These are phyloP conservation scores for Gracilaria domingensis DNA, from an alignment of 23 red algal genomes.

Conservation along the genomic window DNA sequence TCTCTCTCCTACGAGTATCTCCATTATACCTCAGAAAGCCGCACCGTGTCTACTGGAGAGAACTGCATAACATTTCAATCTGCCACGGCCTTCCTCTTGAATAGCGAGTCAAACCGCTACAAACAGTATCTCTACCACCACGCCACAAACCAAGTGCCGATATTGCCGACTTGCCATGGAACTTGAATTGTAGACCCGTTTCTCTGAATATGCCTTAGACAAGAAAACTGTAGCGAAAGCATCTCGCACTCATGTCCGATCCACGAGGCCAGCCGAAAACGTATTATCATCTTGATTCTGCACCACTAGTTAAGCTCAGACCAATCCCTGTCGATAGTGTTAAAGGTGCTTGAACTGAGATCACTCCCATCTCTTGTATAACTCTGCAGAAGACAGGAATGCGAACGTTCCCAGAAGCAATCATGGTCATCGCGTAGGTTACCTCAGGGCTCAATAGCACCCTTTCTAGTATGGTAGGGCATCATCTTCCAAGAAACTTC, in stretches of 20 bases:
- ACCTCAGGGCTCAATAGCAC: constrained; percentile 57
- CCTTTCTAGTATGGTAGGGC: constrained; percentile 37
- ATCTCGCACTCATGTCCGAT: constrained; percentile 71
- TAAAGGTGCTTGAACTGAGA: constrained; percentile 47
- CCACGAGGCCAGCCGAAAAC: constrained; percentile 31
- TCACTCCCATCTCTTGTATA: constrained; percentile 33
- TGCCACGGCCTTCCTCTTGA: constrained; percentile 15
- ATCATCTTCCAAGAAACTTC: not conserved
- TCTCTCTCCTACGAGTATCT: not conserved
- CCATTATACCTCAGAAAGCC: constrained; percentile 59
- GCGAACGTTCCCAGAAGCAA: constrained; percentile 43
- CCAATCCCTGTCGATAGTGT: constrained; percentile 7
- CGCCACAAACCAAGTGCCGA: constrained; percentile 48
- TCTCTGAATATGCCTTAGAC: constrained; percentile 34
- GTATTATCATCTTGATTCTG: constrained; percentile 3
- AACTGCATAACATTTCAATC: constrained; percentile 52
- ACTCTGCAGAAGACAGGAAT: constrained; percentile 21
- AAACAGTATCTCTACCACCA: constrained; percentile 48
- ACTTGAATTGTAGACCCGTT: constrained; percentile 55
- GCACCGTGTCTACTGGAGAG: constrained; percentile 63
- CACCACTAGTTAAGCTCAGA: not conserved
- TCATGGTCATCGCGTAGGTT: constrained; percentile 45
- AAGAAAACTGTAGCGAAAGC: constrained; percentile 52
- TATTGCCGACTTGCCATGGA: constrained; percentile 54
- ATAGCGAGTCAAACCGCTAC: constrained; percentile 44